A percentile compares a stretch with the other conserved stretches of the same genome.
phyloP scores from a whole-genome alignment of 768 basidiomycete genomes.

The Stropharia rugosoannulata region DNA sequence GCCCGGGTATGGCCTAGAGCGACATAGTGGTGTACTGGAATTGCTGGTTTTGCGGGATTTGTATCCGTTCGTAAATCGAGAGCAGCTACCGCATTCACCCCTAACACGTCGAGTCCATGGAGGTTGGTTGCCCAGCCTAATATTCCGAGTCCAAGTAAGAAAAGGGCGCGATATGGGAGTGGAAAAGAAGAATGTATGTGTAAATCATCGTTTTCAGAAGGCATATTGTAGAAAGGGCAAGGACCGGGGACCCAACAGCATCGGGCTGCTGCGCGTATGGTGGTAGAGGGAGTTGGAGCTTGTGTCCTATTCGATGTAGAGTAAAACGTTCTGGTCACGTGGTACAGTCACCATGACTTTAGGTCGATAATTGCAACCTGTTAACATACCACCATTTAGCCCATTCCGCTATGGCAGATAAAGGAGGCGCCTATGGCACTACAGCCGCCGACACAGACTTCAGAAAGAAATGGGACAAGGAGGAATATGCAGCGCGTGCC shows the following conservation, averaged over 20 bases:
- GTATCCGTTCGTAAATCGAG: slow-evolving; percentile 61
- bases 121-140: slow-evolving; percentile 93
- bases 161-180: slow-evolving; percentile 88
- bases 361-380: neutral
- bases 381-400: neutral
- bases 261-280: neutral
- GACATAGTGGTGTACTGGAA: slow-evolving; percentile 25
- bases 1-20: slow-evolving; percentile 37
- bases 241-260: slow-evolving; percentile 8
- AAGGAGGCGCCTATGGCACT: slow-evolving; percentile 38
- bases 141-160: slow-evolving; percentile 75
- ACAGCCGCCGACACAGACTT: slow-evolving; percentile 71
- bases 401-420: slow-evolving; percentile 33
- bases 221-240: slow-evolving; percentile 16
- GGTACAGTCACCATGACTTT: neutral
- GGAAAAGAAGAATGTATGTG: slow-evolving; percentile 67
- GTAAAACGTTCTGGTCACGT: neutral
- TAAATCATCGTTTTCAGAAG: slow-evolving; percentile 32
- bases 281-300: neutral
- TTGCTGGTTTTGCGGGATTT: slow-evolving; percentile 22
- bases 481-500: slow-evolving; percentile 84
- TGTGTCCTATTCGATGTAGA: neutral
- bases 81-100: slow-evolving; percentile 70
- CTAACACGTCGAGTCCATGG: slow-evolving; percentile 73
- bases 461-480: slow-evolving; percentile 93